Evolutionary conservation across 805 yeast genomes (phyloP), one percentile per base, ranked within the genome.

Genomic region (Vanderwaltozyma polyspora): DNA sequence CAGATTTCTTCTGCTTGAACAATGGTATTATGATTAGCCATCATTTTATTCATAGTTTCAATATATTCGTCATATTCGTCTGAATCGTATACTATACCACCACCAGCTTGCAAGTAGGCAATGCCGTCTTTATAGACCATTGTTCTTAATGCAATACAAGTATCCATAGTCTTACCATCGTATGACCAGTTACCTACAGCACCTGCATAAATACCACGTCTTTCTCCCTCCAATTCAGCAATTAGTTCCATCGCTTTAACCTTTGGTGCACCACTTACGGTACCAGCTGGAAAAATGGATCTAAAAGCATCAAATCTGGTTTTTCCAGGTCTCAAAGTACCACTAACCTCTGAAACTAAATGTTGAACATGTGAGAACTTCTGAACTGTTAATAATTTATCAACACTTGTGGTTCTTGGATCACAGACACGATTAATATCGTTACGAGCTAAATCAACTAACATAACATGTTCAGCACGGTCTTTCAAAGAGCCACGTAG

Each of bases 181-280:
- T 87, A 91, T 1, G 95, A 86, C 95, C 96, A 91, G 56, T 82
- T 81, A 6, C 99, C 98, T 14, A 91, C 97, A 2, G 98, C 98
- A 41, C 98, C 98, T 1, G 99, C 98, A 54, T 91, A 91, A 7
- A 89, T 87, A 30, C 97, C 98, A 53, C 98, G 70, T 52, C 85
- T 84, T 55, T 89, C 97, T 41, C 74, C 70, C 55, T 91, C 98
- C 31, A 89, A 63, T 55, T 84, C 94, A 14, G 82, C 80, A 48
- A 91, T 85, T 29, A 91, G 66, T 59, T 87, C 93, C 97, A 91
- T 91, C 8, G 98, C 98, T 49, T 74, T 76, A 28, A 91, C 94
- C 60, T 91, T 91, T 36, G 99, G 99, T 2, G 99, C 97, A 26
- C 99, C 99, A 36, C 93, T 79, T 10, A 89, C 97, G 2, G 99